Base-by-base conservation (phyloP, 495 filamentous ascomycete genomes). In the Neurospora discreta region DNA sequence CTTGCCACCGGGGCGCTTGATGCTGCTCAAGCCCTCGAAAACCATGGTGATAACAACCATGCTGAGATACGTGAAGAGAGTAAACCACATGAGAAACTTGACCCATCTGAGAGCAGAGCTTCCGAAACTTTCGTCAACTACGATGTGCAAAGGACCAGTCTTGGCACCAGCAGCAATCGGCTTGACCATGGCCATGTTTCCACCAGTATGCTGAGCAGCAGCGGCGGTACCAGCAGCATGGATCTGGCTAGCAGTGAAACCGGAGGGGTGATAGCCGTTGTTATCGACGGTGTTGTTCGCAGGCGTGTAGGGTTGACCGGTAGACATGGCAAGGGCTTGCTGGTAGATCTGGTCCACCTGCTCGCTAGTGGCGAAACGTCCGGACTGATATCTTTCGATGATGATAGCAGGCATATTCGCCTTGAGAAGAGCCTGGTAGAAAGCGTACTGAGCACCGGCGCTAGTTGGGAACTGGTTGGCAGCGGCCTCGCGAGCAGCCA, bases 351-450 rank as follows among this genome's bases (percentile, higher is more conserved):
- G 83, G 52, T 95, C 92, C 68, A 91, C 90, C 26, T 87, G 84
- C 10, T 86, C 76, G 78, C 93, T 97, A 8, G 86, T 88, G 2
- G 94, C 93, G 83, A 94, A 98, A 68, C 90, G 88, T 71, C 78
- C 91, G 39, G 89, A 93, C 74, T 93, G 90, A 79, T 97, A 94
- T 75, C 95, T 85, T 78, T 98, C 94, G 46, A 97, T 86, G 39
- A 98, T 84, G 68, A 98, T 97, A 8, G 92, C 90, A 7, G 95
- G 92, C 90, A 97, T 94, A 77, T 96, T 93, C 13, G 93, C 93
- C 74, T 89, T 90, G 30, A 98, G 83, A n/a, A 98, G 88, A 41
- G 93, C 90, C 76, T 93, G 89, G 80, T 99, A 99, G 79, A 99
- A 97, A 26, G 92, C 89, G 81, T 93, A 94, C 81, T 99, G 95